These are phyloP conservation scores for Punica granatum DNA, from an alignment of 345 rosid species.

Conservation along the genomic window DNA sequence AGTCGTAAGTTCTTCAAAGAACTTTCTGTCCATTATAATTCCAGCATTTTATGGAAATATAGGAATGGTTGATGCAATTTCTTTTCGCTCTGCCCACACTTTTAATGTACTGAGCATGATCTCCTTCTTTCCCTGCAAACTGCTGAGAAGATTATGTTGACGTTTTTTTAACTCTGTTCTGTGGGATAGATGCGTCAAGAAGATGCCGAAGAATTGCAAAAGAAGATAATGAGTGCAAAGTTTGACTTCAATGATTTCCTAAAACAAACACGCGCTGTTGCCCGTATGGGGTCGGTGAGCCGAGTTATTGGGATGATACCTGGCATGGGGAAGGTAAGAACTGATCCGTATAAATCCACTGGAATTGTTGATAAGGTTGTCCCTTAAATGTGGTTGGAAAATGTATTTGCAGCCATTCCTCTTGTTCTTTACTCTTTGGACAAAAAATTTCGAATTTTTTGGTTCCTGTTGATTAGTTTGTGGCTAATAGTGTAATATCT, in stretches of 20 bases:
- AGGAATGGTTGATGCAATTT: neutral
- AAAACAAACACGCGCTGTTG: slow-evolving; percentile 92
- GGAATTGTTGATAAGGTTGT: neutral
- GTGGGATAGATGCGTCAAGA: slow-evolving; percentile 75
- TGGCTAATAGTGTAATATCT: slow-evolving; percentile 1
- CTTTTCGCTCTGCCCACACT: neutral
- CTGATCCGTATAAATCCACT: slow-evolving; percentile 3
- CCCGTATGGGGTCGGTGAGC: slow-evolving; percentile 96
- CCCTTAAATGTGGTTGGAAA: neutral
- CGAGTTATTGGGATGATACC: slow-evolving; percentile 97
- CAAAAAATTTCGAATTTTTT: neutral
- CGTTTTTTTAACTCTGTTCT: slow-evolving; percentile 15
- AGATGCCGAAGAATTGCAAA: slow-evolving; percentile 94
- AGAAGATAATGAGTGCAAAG: slow-evolving; percentile 96
- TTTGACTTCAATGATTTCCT: slow-evolving; percentile 96
- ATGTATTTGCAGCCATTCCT: neutral
- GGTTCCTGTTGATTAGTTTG: neutral
- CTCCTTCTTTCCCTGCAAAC: neutral
- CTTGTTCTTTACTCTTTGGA: neutral
- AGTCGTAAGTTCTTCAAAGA: slow-evolving; percentile 55
- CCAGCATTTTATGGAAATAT: neutral
- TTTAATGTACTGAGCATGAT: neutral
- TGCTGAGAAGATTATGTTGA: neutral
- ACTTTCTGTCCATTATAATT: slow-evolving; percentile 4
- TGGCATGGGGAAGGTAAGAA: slow-evolving; percentile 82